Conservation (phyloP, 768 basidiomycete genomes). For the Trametes punicea region DNA sequence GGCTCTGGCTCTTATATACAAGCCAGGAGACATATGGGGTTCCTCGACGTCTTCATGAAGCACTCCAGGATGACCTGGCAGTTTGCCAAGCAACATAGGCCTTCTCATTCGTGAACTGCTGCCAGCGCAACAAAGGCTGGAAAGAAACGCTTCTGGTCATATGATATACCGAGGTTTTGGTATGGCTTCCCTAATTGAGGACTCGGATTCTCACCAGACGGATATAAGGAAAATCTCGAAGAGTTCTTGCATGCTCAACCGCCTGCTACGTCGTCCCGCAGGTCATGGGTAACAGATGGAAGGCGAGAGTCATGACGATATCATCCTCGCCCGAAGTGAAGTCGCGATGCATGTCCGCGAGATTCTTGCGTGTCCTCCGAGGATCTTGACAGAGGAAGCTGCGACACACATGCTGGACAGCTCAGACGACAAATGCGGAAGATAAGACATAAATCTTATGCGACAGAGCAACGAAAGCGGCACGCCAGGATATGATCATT, state of each 20-base stretch:
- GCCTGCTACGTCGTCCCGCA: neutral
- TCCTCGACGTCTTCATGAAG: neutral
- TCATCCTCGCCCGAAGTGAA: neutral
- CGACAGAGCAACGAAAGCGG: neutral
- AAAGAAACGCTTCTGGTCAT: neutral
- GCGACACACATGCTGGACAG: no score
- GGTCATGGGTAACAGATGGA: neutral
- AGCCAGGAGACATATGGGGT: neutral
- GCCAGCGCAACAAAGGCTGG: neutral
- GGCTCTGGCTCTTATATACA: conserved; percentile 3
- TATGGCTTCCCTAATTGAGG: neutral
- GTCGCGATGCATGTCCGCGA: neutral
- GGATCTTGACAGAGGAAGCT: neutral
- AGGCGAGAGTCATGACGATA: no score
- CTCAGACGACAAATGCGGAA: no score
- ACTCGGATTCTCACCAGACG: conserved; percentile 1
- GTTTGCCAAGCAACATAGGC: neutral
- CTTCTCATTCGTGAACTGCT: neutral
- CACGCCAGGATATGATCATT: neutral
- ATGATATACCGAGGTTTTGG: conserved; percentile 11
- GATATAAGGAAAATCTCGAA: neutral
- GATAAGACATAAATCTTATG: neutral
- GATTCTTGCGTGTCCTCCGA: neutral
- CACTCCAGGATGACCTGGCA: neutral
- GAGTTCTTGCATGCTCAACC: neutral